These are phyloP conservation scores for Hypoxylon rubiginosum DNA, from an alignment of 2,329 filamentous ascomycete genomes.

Conservation along the genomic window DNA sequence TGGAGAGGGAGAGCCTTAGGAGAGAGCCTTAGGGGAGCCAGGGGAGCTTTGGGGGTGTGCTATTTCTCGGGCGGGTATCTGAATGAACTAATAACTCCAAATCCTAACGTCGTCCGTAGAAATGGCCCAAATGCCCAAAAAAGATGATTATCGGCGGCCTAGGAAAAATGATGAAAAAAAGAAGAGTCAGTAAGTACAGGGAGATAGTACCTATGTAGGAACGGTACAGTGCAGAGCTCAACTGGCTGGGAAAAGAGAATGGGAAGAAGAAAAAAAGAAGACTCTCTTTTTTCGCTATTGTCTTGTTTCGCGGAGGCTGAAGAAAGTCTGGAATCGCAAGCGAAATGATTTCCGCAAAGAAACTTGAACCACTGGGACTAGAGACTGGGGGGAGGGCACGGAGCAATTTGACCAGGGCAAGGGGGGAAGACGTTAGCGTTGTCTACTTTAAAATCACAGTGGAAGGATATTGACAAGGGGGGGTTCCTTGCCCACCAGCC, in stretches of 20 bases:
- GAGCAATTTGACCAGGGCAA: conserved; percentile 39
- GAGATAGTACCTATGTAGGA: conserved; percentile 6
- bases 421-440: conserved; percentile 38
- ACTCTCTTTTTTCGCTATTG: conserved; percentile 20
- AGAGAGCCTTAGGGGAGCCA: too few species aligned
- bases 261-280: conserved; percentile 38
- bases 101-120: conserved; percentile 26
- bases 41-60: background rate
- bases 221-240: conserved; percentile 3
- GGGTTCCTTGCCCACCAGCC: conserved; percentile 9
- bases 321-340: conserved; percentile 62
- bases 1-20: conserved; percentile 12
- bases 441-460: conserved; percentile 29
- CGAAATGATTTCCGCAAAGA: conserved; percentile 65
- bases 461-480: conserved; percentile 30
- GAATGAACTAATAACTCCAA: conserved; percentile 39
- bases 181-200: conserved; percentile 14
- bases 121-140: conserved; percentile 35
- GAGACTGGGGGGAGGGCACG: conserved; percentile 39
- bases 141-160: conserved; percentile 1
- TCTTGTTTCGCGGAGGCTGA: conserved; percentile 60
- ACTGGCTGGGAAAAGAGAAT: conserved; percentile 10
- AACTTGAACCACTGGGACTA: conserved; percentile 44
- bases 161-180: conserved; percentile 15
- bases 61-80: conserved; percentile 34